phyloP scores from a whole-genome alignment of 2,329 filamentous ascomycete genomes.

The Aschersonia sp. region DNA sequence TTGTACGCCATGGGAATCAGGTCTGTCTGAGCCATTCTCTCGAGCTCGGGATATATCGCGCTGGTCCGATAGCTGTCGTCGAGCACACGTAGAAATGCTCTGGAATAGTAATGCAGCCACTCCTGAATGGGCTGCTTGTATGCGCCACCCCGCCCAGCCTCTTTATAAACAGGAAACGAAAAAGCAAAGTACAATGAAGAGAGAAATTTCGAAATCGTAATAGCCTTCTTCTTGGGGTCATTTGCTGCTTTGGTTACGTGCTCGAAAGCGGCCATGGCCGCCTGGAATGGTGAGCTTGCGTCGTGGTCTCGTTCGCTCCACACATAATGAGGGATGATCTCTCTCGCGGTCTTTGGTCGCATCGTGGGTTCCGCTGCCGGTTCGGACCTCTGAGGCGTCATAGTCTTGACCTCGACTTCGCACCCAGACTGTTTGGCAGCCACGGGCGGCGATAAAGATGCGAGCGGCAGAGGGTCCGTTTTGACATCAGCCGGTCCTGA shows the following conservation, averaged over 20 bases:
- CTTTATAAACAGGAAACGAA: slow-evolving; percentile 14
- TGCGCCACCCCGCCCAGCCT: slow-evolving; percentile 10
- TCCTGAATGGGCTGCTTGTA: slow-evolving; percentile 27
- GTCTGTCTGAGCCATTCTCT: slow-evolving; percentile 11
- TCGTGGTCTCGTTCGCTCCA: not conserved
- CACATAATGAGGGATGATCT: not conserved
- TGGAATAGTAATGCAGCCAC: slow-evolving; percentile 29
- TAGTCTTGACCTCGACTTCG: no score
- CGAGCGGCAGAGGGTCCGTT: no score
- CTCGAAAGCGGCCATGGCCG: slow-evolving; percentile 14
- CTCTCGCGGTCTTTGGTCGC: not conserved
- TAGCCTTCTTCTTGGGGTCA: slow-evolving; percentile 8
- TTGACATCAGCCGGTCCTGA: no score
- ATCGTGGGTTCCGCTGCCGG: no score
- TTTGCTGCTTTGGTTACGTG: slow-evolving; percentile 5
- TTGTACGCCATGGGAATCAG: slow-evolving; percentile 15
- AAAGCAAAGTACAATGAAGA: slow-evolving; percentile 18
- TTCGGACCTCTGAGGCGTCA: no score
- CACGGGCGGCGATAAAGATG: no score
- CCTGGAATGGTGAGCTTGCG: slow-evolving; percentile 10
- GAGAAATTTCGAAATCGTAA: slow-evolving; percentile 9
- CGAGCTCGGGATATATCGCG: slow-evolving; percentile 19
- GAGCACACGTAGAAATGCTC: slow-evolving; percentile 21
- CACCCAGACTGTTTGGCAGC: no score
- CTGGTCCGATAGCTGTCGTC: slow-evolving; percentile 18